Evolutionary conservation across 2,329 filamentous ascomycete species (phyloP), one percentile per base, ranked within the genome.

Genomic region (Talaromyces sp.): DNA sequence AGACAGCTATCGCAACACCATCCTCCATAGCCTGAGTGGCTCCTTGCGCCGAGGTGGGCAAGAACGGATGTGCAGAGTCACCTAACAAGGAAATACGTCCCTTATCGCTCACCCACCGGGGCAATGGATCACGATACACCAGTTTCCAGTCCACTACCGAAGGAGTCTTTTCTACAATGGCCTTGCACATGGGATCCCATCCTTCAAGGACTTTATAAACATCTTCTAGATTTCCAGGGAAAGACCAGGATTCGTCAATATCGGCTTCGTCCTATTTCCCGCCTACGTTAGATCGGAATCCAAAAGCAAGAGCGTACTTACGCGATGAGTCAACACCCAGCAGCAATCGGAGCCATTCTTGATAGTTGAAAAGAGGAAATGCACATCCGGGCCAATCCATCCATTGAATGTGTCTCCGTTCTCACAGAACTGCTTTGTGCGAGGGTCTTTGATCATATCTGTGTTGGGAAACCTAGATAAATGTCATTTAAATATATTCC

Each of bases 181-280:
- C 76, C 11, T 75, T 74, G 67, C 78, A 81, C 48, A 78, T 57
- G 0, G 67, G 65, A 68, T 84, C 80, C 83, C 83, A 84, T 23
- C 77, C 81, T 56, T 83, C 77, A 12, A 85, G 70, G 0, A 83
- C 77, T 60, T 80, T 75, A 64, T 79, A 76, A 0, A 84, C 83
- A 52, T 84, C 83, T 55, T 80, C 77, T 1, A 84, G 73, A 52
- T 82, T 81, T 2, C 81, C 81, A 0, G 82, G 81, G 64, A 83
- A 82, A 2, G 78, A 81, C 81, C 81, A 84, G 1, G 81, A 82
- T 71, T 86, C 81, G 63, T 83, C 77, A 61, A 84, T 84, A 66
- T 85, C 79, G 64, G 80, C 79, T 61, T 81, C 78, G 65, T 85
- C 84, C 63, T 79, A 23, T 33, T 21, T 14, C 14, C 5, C 7